Percentiles rank a stretch among this genome's conserved stretches.
phyloP scores from a whole-genome alignment of 805 yeast species.

The Metschnikowia similis region DNA sequence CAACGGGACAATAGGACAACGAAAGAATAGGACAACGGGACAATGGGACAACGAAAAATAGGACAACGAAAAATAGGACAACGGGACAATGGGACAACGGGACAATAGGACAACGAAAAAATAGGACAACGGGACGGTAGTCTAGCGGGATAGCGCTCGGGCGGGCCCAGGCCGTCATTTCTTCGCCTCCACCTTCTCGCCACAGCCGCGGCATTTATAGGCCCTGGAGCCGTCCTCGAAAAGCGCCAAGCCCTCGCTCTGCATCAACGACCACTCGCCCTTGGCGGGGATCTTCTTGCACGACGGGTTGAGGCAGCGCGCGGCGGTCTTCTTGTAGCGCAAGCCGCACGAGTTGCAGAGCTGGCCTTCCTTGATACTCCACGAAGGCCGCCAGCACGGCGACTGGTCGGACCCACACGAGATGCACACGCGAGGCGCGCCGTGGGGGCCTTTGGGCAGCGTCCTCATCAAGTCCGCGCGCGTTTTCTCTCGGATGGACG shows the following conservation, averaged over 20 bases:
- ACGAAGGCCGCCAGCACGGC: slow-evolving; percentile 98
- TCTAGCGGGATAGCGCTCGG: no score
- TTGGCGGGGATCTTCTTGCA: slow-evolving; percentile 94
- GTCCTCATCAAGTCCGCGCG: slow-evolving; percentile 30
- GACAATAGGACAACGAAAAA: no score
- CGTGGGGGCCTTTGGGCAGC: slow-evolving; percentile 24
- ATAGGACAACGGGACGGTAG: no score
- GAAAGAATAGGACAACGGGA: no score
- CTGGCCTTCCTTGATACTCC: slow-evolving; percentile 91
- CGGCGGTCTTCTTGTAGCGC: slow-evolving; percentile 89
- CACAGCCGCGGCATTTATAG: slow-evolving; percentile 41
- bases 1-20: no score
- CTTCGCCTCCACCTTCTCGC: slow-evolving; percentile 38
- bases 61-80: no score
- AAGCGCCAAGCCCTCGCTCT: slow-evolving; percentile 51
- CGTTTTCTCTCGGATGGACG: slow-evolving; percentile 29
- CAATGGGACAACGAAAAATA: no score
- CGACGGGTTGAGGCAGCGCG: slow-evolving; percentile 69
- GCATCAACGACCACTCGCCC: slow-evolving; percentile 91
- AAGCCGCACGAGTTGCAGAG: slow-evolving; percentile 95
- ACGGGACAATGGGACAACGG: no score
- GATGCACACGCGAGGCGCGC: slow-evolving; percentile 60
- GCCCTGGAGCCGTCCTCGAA: slow-evolving; percentile 40
- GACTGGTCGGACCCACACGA: slow-evolving; percentile 88
- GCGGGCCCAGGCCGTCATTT: not conserved